Evolutionary conservation across 1,139 yeast species (phyloP), one percentile per base, ranked within the genome.

Genomic region (Dujonia santamariae): DNA sequence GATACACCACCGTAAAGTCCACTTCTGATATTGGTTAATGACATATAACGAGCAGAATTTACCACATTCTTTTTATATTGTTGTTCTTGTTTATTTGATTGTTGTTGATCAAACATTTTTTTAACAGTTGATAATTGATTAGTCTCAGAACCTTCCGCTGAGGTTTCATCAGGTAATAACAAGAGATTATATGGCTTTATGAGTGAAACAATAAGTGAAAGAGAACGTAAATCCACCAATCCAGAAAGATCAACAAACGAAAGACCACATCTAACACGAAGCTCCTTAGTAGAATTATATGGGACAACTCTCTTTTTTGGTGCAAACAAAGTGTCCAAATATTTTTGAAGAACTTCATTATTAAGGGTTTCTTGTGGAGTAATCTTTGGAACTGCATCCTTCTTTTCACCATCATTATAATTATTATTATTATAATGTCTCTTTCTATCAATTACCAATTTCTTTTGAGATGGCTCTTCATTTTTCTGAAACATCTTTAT

Each of bases 171-270:
- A 2, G 76, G 71, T 13, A 73, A 54, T 14, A 86, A 56, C 14
- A 92, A 65, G 32, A 90, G 68, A 48, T 82, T 81, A 37, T 80
- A 73, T 7, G 98, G 96, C 47, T 85, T 85, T 37, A 92, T 63
- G 2, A 85, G 73, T 21, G 94, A 86, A 29, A 87, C 71, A 40
- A 90, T 85, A 59, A 86, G 79, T 37, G 82, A 73, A 40, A 88
- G 61, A 0, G 97, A 90, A 42, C 97, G 71, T 41, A 83, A 67
- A 52, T 92, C 97, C 2, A 88, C 94, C 16, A 85, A 60, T 11
- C 97, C 96, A 12, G 90, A 78, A 41, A 90, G 68, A 54, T 92
- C 97, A 37, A 92, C 77, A 54, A 69, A 88, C 6, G 87, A 75
- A 15, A 90, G 61, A 1, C 81, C 82, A 57, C 97, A 88, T 41